Percentiles rank a stretch among this genome's conserved stretches.
Evolutionary conservation across 306 rosid species (phyloP).

Genomic region (Adenanthera pavonina): DNA sequence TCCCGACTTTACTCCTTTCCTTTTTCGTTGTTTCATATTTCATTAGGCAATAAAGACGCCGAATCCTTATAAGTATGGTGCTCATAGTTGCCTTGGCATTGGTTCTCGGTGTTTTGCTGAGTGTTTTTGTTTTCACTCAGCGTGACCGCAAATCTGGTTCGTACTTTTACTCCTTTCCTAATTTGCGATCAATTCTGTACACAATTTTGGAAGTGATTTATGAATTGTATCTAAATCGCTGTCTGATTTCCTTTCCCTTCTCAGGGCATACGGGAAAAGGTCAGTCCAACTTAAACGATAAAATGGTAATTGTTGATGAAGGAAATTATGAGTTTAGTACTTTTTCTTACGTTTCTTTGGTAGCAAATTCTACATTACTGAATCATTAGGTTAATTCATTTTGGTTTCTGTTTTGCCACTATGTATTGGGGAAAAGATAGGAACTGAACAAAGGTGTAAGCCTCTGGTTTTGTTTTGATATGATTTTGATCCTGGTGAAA

Average conservation of each 20-base stretch:
- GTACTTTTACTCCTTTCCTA: not conserved
- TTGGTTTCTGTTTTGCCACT: not conserved
- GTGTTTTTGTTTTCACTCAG: conserved; percentile 51
- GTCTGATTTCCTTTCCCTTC: conserved; percentile 24
- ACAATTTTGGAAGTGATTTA: not conserved
- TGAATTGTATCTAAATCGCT: not conserved
- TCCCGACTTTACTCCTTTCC: not conserved
- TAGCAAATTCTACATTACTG: not conserved
- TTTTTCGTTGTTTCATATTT: conserved; percentile 38
- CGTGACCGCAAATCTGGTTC: conserved; percentile 53
- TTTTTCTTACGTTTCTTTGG: not conserved
- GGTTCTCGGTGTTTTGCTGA: conserved; percentile 58
- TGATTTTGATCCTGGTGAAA: not conserved
- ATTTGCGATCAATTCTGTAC: not conserved
- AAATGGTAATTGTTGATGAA: conserved; percentile 48
- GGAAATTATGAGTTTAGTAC: not conserved
- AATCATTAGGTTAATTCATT: not conserved
- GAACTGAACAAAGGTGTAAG: not conserved
- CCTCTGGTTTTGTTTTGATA: conserved; percentile 6
- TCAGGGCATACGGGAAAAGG: conserved; percentile 54
- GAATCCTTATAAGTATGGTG: conserved; percentile 44
- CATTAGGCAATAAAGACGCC: conserved; percentile 34
- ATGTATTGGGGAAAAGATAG: not conserved
- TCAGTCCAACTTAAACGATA: conserved; percentile 41
- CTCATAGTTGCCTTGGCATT: conserved; percentile 55